Evolutionary conservation across 805 yeast species (phyloP).

Genomic region (Kodamaea jinghongensis): DNA sequence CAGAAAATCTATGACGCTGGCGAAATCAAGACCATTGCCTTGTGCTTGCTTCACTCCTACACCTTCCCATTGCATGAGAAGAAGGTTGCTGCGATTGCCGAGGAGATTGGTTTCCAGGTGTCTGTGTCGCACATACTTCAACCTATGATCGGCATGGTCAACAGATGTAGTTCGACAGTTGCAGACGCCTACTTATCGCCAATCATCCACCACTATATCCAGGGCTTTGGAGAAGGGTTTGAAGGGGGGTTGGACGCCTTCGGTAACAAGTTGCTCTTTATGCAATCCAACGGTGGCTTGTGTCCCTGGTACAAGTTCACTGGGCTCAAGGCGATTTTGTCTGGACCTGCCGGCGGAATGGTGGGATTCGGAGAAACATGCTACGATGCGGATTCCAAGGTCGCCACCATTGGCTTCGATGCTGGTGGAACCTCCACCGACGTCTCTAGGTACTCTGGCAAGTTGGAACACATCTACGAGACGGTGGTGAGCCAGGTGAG

Average conservation of each 20-base stretch:
- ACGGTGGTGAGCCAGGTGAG: constrained; percentile 45
- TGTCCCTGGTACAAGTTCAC: constrained; percentile 81
- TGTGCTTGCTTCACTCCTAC: constrained; percentile 41
- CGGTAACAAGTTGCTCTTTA: constrained; percentile 68
- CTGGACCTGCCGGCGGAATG: constrained; percentile 98
- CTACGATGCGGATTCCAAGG: constrained; percentile 35
- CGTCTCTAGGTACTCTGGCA: constrained; percentile 42
- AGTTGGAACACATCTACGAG: constrained; percentile 41
- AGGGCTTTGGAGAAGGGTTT: constrained; percentile 39
- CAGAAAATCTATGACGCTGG: constrained; percentile 23
- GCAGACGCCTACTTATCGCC: constrained; percentile 46
- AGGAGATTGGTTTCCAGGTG: constrained; percentile 35
- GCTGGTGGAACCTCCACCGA: constrained; percentile 49
- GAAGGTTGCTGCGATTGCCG: constrained; percentile 33
- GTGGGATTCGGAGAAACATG: constrained; percentile 90
- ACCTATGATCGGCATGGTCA: constrained; percentile 45
- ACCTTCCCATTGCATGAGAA: constrained; percentile 40
- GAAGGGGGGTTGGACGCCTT: constrained; percentile 37
- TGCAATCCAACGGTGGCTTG: constrained; percentile 97
- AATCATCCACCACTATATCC: constrained; percentile 32
- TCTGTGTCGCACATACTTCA: constrained; percentile 40
- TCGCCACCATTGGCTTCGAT: constrained; percentile 40
- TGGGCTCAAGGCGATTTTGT: constrained; percentile 81
- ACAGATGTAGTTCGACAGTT: constrained; percentile 40
- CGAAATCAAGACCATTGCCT: constrained; percentile 28